Conservation (phyloP, 2,329 filamentous ascomycete genomes). For the Diaporthe caulivora region DNA sequence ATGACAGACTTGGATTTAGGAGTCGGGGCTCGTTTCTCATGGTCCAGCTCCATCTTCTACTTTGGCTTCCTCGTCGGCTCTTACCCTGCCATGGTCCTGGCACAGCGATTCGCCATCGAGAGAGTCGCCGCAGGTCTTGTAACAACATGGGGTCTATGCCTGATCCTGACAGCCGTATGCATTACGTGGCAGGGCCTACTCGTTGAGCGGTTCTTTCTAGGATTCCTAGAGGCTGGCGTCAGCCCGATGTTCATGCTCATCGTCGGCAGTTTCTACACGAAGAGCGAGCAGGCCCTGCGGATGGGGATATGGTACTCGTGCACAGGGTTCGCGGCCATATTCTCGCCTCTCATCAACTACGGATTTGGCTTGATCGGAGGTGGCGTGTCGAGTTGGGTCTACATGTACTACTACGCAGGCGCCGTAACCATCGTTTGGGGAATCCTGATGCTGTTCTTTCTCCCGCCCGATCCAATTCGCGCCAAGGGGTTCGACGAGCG, state of each 20-base stretch:
- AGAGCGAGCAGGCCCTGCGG: constrained; percentile 54
- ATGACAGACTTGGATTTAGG: constrained; percentile 54
- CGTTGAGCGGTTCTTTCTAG: constrained; percentile 66
- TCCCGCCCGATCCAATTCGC: constrained; percentile 47
- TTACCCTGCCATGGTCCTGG: constrained; percentile 56
- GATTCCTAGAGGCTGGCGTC: constrained; percentile 67
- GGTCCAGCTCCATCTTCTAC: constrained; percentile 60
- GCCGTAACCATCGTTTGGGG: constrained; percentile 56
- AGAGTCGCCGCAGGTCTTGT: constrained; percentile 55
- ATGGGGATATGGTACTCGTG: constrained; percentile 58
- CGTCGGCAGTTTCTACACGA: constrained; percentile 57
- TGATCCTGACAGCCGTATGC: constrained; percentile 54
- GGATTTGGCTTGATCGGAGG: constrained; percentile 58
- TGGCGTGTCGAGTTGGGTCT: constrained; percentile 53
- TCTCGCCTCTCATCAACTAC: constrained; percentile 62
- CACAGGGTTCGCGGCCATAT: constrained; percentile 58
- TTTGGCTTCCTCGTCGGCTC: constrained; percentile 61
- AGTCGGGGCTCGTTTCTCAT: constrained; percentile 57
- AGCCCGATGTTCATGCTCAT: constrained; percentile 70
- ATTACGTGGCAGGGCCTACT: constrained; percentile 52
- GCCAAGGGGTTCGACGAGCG: constrained; percentile 47
- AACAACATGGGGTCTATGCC: constrained; percentile 52
- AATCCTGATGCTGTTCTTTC: constrained; percentile 37
- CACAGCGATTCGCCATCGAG: constrained; percentile 60
- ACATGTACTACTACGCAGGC: constrained; percentile 58